These are phyloP conservation scores for Phytophthora sansomeana DNA, from an alignment of 352 stramenopile genomes.

Conservation along the genomic window DNA sequence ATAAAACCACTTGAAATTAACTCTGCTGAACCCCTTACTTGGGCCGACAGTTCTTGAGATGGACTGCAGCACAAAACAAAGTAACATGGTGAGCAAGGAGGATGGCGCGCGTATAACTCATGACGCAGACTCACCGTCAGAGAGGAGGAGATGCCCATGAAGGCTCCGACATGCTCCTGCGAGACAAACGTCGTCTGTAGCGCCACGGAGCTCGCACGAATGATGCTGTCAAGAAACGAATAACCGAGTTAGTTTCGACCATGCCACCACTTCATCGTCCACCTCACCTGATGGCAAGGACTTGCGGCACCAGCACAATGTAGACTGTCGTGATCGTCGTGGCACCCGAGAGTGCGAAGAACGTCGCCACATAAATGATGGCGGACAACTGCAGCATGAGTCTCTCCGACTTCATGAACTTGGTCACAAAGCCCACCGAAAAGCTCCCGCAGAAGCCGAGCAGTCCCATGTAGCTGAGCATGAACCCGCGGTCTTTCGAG, in stretches of 20 bases:
- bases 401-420: slow-evolving; percentile 58
- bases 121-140: slow-evolving; percentile 57
- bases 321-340: slow-evolving; percentile 62
- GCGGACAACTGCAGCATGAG: slow-evolving; percentile 70
- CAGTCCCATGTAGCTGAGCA: slow-evolving; percentile 86
- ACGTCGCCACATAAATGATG: slow-evolving; percentile 76
- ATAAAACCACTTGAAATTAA: neutral
- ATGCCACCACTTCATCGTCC: neutral
- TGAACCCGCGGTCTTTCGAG: slow-evolving; percentile 64
- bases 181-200: slow-evolving; percentile 78
- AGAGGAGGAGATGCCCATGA: slow-evolving; percentile 84
- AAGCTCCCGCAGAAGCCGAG: slow-evolving; percentile 73
- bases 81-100: slow-evolving; percentile 13
- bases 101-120: neutral
- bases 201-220: slow-evolving; percentile 81
- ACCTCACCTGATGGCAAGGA: slow-evolving; percentile 69
- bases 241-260: slow-evolving; percentile 1
- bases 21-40: slow-evolving; percentile 47
- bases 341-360: slow-evolving; percentile 68
- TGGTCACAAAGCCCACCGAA: slow-evolving; percentile 62
- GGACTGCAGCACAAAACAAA: slow-evolving; percentile 47
- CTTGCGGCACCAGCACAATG: slow-evolving; percentile 67
- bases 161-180: slow-evolving; percentile 72
- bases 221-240: slow-evolving; percentile 53
- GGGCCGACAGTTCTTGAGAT: slow-evolving; percentile 80